phyloP scores from a whole-genome alignment of 139 green algal species.

The Eudorina sp. region DNA sequence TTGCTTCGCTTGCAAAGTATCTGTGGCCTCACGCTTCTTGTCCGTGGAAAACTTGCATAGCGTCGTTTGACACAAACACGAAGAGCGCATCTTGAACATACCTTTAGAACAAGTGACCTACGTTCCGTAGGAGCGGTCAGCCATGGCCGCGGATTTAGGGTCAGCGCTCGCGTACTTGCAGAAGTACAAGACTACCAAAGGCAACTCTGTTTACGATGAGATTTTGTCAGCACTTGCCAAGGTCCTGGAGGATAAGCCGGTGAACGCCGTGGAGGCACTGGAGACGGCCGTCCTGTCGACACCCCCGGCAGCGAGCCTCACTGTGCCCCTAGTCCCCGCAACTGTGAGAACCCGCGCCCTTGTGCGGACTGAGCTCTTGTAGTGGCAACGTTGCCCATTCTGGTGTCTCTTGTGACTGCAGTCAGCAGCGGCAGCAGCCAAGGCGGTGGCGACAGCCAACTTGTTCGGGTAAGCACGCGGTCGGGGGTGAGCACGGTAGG shows the following conservation, averaged over 20 bases:
- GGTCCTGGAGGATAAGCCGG: constrained; percentile 30
- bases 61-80: too few species aligned
- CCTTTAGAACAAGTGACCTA: too few species aligned
- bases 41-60: too few species aligned
- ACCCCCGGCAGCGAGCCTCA: not conserved
- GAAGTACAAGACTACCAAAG: constrained; percentile 27
- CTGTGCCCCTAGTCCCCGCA: constrained; percentile 12
- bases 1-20: too few species aligned
- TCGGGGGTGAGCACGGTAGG: too few species aligned
- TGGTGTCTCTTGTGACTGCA: constrained; percentile 9
- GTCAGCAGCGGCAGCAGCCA: constrained; percentile 59
- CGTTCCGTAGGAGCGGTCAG: not conserved
- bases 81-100: too few species aligned
- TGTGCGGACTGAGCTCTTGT: too few species aligned
- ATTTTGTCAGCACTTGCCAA: constrained; percentile 13
- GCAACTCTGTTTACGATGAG: constrained; percentile 4
- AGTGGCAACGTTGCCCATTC: not conserved
- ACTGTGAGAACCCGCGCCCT: not conserved
- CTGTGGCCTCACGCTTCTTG: too few species aligned
- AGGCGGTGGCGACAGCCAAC: constrained; percentile 55
- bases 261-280: constrained; percentile 42
- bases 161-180: constrained; percentile 23
- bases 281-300: constrained; percentile 35
- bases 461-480: constrained; percentile 73
- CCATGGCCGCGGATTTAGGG: constrained; percentile 50